Base-by-base conservation (phyloP, 306 rosid species). In the Morella rubra region DNA sequence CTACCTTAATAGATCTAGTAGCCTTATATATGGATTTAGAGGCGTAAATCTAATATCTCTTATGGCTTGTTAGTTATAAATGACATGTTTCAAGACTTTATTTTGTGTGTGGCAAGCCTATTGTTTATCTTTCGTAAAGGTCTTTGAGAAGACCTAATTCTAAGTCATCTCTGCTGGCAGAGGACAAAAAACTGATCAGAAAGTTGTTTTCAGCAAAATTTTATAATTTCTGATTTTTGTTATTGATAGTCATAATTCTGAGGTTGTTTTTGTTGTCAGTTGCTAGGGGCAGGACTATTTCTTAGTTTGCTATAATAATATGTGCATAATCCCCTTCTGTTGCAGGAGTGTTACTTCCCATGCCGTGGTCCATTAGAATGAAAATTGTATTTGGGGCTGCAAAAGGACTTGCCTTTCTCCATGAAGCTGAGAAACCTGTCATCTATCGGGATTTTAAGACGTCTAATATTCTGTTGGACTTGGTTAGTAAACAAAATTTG, bases 401-500 rank as follows among this genome's bases (percentile, higher is more conserved):
- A 4, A 92, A 92, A 72, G 99, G 97, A 58, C 99, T 96, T 56
- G 98, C 99, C 46, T 92, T 96, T 88, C 99, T 96, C 73, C 99
- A 96, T 51, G 99, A 96, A 65, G 98, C 98, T 10, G 89, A 96
- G 75, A 90, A 95, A 81, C 97, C 99, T 0, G 99, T 96, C 75
- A 96, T 96, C 80, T 96, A 91, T 88, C 98, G 99, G 44, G 99
- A 96, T 82, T 96, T 96, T 65, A 96, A 92, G 86, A 96, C 99
- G 18, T 92, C 99, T 15, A 92, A 96, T 72, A 96, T 96, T 81
- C 86, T 96, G 75, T 83, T 96, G 69, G 99, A 96, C 73, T 66
- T 20, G 99, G 98, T 96, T 50, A 65, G 91, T 68, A 51, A 49
- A 54, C 47, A 68, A 46, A 56, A 55, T 60, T 42, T 32, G 60